Evolutionary conservation across 2,329 filamentous ascomycete species (phyloP), one percentile per base, ranked within the genome.

Genomic region (Colletotrichum zoysiae): DNA sequence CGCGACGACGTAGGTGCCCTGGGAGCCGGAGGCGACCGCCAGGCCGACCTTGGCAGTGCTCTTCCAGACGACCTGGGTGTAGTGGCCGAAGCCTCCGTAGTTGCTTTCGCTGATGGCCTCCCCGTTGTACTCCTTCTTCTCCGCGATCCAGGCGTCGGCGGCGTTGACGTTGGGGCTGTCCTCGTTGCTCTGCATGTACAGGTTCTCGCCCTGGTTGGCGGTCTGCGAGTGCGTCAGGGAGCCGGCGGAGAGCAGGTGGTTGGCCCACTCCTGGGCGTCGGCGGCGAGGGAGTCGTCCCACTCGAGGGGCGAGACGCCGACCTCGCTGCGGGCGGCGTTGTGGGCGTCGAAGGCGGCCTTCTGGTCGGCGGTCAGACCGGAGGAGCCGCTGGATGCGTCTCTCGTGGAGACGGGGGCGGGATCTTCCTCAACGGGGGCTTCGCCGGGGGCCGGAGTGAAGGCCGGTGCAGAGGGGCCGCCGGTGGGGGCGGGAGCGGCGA

Each of bases 31-130:
- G 2, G 76, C 78, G 2, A 76, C 62, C 5, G 78, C 79, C 33
- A 82, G 77, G 9, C 80, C 81, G 8, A 82, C 63, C 60, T 78
- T 79, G 58, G 73, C 79, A 20, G 79, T 78, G 1, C 58, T 71
- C 53, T 78, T 78, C 80, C 80, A 81, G 44, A 81, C 74, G 38
- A 70, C 71, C 65, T 81, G 78, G 40, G 80, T 78, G 53, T 79
- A 79, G 65, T 79, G 78, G 0, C 78, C 78, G 65, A 79, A 79
- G 6, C 51, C 46, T 57, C 67, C 70, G 46, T 73, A 75, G 67
- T 73, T 73, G 59, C 33, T 50, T n/a, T 40, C 35, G 68, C 58
- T 50, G 68, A 73, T 67, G 63, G 58, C 23, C 68, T 73, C 68
- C 63, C 71, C 71, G 42, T 67, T 57, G 68, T 73, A 73, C 23